A percentile compares a stretch with the other conserved stretches of the same genome.
Evolutionary conservation across 2,329 filamentous ascomycete species (phyloP).

Genomic region (Xylariaceae sp.): DNA sequence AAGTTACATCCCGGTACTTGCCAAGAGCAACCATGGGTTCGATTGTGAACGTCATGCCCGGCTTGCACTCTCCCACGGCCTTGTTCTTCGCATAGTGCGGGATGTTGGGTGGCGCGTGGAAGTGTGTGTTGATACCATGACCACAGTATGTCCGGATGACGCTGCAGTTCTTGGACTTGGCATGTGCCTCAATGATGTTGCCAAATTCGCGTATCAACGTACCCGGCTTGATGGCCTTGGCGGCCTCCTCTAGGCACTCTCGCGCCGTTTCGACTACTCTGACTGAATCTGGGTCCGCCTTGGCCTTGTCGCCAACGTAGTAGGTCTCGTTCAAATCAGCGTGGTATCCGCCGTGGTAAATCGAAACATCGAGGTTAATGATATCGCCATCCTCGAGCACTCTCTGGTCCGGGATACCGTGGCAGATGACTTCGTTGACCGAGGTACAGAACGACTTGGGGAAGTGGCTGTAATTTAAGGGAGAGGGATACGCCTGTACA

Average conservation of each 20-base stretch:
- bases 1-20: constrained; percentile 86
- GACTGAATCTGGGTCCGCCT: constrained; percentile 77
- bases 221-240: constrained; percentile 87
- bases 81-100: constrained; percentile 99
- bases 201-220: constrained; percentile 90
- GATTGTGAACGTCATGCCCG: constrained; percentile 98
- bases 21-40: constrained; percentile 97
- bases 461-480: constrained; percentile 92
- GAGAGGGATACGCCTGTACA: constrained; percentile 86
- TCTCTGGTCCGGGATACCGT: constrained; percentile 92
- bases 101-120: constrained; percentile 90
- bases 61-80: constrained; percentile 87
- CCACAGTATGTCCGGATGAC: constrained; percentile 96
- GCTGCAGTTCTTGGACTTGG: constrained; percentile 77
- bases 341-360: constrained; percentile 94
- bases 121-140: constrained; percentile 88
- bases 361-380: constrained; percentile 89
- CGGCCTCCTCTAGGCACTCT: constrained; percentile 85
- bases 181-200: constrained; percentile 91
- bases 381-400: constrained; percentile 88
- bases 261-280: constrained; percentile 86
- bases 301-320: constrained; percentile 87
- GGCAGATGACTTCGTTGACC: constrained; percentile 94
- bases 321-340: constrained; percentile 98
- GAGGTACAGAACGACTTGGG: constrained; percentile 98